Conservation (phyloP, 306 rosid genomes). For the Inga leiocalycina region DNA sequence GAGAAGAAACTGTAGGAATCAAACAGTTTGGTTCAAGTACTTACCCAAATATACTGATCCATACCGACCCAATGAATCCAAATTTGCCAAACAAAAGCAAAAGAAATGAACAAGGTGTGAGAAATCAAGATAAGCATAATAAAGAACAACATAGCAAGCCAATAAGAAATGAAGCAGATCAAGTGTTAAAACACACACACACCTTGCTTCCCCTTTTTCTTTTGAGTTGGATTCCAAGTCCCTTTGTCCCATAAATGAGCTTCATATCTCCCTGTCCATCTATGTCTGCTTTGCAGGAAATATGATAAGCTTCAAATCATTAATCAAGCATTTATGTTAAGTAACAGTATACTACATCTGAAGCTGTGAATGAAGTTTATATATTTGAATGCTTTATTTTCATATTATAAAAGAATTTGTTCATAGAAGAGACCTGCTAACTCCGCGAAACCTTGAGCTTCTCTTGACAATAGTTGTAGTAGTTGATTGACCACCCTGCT, state of each 20-base stretch:
- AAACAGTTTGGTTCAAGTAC: constrained; percentile 10
- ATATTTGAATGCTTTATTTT: background rate
- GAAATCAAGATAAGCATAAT: constrained; percentile 2
- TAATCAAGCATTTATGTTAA: background rate
- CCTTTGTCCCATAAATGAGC: constrained; percentile 97
- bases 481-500: constrained; percentile 40
- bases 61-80: constrained; percentile 34
- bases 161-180: background rate
- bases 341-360: background rate
- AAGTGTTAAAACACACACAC: background rate
- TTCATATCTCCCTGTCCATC: constrained; percentile 94
- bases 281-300: constrained; percentile 58
- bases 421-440: constrained; percentile 57
- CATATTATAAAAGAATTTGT: background rate
- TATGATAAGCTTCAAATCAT: constrained; percentile 14
- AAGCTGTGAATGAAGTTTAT: background rate
- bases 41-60: constrained; percentile 83
- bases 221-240: constrained; percentile 91
- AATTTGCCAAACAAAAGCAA: constrained; percentile 19
- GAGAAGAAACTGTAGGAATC: background rate
- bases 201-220: constrained; percentile 98
- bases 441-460: constrained; percentile 85
- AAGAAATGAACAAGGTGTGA: constrained; percentile 32
- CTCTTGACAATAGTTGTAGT: constrained; percentile 56
- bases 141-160: background rate